phyloP scores from a whole-genome alignment of 192 early-diverging fungal species.

The Coemansia sp. region DNA sequence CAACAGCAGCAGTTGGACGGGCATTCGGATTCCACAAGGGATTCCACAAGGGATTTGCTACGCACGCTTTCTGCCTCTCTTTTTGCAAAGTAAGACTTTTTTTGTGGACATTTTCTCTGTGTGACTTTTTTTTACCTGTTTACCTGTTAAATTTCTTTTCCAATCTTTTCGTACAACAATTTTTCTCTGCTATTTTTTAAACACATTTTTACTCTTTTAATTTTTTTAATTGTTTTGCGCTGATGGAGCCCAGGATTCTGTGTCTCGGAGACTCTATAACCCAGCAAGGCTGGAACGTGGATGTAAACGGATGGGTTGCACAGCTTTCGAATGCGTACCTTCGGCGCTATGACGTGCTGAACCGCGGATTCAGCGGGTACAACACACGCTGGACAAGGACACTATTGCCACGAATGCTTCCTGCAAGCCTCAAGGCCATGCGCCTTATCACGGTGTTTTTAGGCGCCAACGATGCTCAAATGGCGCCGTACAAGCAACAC shows the following conservation, averaged over 20 bases:
- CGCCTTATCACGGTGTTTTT: conserved; percentile 27
- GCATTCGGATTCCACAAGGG: conserved; percentile 17
- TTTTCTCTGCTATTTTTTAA: not conserved
- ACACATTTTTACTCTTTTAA: too few species aligned
- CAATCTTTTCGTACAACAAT: conserved; percentile 2
- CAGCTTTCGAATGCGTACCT: conserved; percentile 32
- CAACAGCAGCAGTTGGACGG: not conserved
- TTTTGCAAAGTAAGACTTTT: not conserved
- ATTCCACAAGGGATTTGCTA: too few species aligned
- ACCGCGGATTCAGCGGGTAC: conserved; percentile 43
- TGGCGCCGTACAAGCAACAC: conserved; percentile 12
- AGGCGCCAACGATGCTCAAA: conserved; percentile 46
- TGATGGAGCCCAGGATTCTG: conserved; percentile 7
- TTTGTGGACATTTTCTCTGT: too few species aligned
- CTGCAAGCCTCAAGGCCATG: not conserved
- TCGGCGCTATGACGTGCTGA: conserved; percentile 35
- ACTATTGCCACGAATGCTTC: conserved; percentile 19
- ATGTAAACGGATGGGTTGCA: conserved; percentile 37
- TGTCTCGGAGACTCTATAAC: conserved; percentile 47
- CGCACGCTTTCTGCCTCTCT: conserved; percentile 30
- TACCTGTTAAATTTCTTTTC: not conserved
- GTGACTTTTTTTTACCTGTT: not conserved
- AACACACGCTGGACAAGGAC: conserved; percentile 21
- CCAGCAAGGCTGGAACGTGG: conserved; percentile 44
- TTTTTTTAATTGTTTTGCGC: not conserved